Percentiles rank a stretch among this genome's conserved stretches.
Evolutionary conservation across 306 rosid species (phyloP).

Genomic region (Medicago lupulina): DNA sequence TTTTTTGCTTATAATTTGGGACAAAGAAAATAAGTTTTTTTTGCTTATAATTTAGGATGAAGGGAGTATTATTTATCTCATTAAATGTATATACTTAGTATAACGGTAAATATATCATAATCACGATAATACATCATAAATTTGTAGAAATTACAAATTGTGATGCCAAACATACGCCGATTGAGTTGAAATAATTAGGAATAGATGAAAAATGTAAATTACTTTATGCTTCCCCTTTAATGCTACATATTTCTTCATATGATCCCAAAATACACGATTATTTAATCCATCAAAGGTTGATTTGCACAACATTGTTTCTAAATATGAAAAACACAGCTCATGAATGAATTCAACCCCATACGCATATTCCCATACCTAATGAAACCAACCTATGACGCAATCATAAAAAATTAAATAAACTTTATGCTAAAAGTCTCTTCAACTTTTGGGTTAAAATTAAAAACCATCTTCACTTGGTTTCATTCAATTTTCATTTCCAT

Average conservation of each 20-base stretch:
- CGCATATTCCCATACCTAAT: constrained; percentile 40
- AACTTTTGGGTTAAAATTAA: constrained; percentile 7
- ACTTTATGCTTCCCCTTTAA: background rate
- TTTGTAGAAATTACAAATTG: no score
- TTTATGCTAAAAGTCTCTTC: constrained; percentile 13
- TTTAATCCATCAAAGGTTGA: constrained; percentile 34
- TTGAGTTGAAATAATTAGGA: constrained; percentile 27
- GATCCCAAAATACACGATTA: constrained; percentile 20
- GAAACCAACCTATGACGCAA: constrained; percentile 39
- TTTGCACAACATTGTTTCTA: constrained; percentile 35
- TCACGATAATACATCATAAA: no score
- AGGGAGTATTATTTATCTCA: no score
- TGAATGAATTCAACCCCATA: constrained; percentile 37
- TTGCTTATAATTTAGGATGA: no score
- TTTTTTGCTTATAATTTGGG: no score
- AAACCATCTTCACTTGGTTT: constrained; percentile 23
- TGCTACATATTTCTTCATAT: background rate
- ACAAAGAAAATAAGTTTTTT: no score
- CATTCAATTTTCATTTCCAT: constrained; percentile 34
- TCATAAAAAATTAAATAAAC: constrained; percentile 36
- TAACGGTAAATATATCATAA: no score
- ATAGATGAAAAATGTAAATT: constrained; percentile 19
- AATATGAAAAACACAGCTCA: constrained; percentile 41
- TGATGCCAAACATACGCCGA: background rate
- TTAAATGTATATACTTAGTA: no score